Conservation (phyloP, 1,284 basidiomycete genomes). For the Veloporphyrellus conicus region DNA sequence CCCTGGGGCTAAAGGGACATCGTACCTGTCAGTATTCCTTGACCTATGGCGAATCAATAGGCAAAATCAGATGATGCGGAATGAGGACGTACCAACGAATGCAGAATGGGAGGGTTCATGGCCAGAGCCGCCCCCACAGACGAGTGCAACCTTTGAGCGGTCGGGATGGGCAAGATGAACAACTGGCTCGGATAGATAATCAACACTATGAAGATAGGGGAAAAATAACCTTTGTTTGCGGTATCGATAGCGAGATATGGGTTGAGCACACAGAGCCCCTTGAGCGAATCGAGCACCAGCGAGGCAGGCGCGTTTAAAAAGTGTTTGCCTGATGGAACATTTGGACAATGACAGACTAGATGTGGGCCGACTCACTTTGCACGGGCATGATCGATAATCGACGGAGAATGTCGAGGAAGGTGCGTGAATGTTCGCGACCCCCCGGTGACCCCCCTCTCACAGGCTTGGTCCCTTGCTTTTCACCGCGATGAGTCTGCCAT, state of each 20-base stretch:
- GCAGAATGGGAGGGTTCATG: slow-evolving; percentile 87
- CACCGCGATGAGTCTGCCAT: slow-evolving; percentile 33
- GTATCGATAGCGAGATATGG: slow-evolving; percentile 66
- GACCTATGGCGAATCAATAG: slow-evolving; percentile 40
- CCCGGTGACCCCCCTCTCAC: slow-evolving; percentile 2
- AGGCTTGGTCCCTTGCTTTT: slow-evolving; percentile 1
- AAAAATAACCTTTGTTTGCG: slow-evolving; percentile 54
- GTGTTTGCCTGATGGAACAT: slow-evolving; percentile 69
- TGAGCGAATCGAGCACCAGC: slow-evolving; percentile 74
- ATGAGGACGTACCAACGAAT: slow-evolving; percentile 56
- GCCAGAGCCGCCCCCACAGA: slow-evolving; percentile 88
- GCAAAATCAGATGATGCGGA: background rate
- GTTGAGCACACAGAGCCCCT: slow-evolving; percentile 70
- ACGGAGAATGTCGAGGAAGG: slow-evolving; percentile 6
- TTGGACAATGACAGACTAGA: too few relatives aligned
- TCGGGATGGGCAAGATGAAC: slow-evolving; percentile 57
- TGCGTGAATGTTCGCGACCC: slow-evolving; percentile 1
- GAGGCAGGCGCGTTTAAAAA: slow-evolving; percentile 65
- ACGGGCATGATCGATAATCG: slow-evolving; percentile 19
- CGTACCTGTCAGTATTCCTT: slow-evolving; percentile 73
- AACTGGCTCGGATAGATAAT: slow-evolving; percentile 40
- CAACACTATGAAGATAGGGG: background rate
- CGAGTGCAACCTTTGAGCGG: slow-evolving; percentile 68
- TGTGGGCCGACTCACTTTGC: slow-evolving; percentile 31
- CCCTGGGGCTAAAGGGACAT: background rate